Conservation (phyloP, 2,329 filamentous ascomycete species). For the Rutstroemia sp. region DNA sequence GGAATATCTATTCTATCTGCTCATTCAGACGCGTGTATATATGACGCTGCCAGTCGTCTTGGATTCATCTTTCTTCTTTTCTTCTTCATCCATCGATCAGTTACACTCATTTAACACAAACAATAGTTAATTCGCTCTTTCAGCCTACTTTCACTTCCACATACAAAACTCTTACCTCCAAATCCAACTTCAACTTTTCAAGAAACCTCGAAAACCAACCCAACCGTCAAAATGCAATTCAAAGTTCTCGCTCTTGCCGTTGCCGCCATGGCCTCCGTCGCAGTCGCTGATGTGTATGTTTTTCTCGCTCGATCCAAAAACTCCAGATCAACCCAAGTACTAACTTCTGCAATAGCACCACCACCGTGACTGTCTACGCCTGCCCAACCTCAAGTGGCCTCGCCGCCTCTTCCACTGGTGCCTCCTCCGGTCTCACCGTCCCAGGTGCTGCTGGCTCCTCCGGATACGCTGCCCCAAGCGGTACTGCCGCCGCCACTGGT, state of each 20-base stretch:
- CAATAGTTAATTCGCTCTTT: constrained; percentile 14
- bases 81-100: constrained; percentile 24
- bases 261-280: constrained; percentile 26
- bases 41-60: not conserved
- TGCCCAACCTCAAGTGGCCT: constrained; percentile 14
- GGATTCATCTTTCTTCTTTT: constrained; percentile 8
- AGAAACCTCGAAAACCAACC: constrained; percentile 5
- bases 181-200: constrained; percentile 6
- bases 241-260: constrained; percentile 23
- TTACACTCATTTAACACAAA: constrained; percentile 27
- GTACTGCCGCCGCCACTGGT: constrained; percentile 18
- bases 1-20: not conserved
- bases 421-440: constrained; percentile 6
- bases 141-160: constrained; percentile 13
- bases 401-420: constrained; percentile 11
- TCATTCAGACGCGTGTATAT: constrained; percentile 8
- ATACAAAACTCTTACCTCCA: constrained; percentile 7
- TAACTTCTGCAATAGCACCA: constrained; percentile 12
- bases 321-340: constrained; percentile 1
- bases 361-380: constrained; percentile 25
- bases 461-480: constrained; percentile 7
- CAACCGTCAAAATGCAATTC: constrained; percentile 31
- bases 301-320: not conserved
- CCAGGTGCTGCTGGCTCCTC: constrained; percentile 15
- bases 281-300: constrained; percentile 20